Conservation (phyloP, 352 stramenopile species). For the Pythium vanterpoolii region DNA sequence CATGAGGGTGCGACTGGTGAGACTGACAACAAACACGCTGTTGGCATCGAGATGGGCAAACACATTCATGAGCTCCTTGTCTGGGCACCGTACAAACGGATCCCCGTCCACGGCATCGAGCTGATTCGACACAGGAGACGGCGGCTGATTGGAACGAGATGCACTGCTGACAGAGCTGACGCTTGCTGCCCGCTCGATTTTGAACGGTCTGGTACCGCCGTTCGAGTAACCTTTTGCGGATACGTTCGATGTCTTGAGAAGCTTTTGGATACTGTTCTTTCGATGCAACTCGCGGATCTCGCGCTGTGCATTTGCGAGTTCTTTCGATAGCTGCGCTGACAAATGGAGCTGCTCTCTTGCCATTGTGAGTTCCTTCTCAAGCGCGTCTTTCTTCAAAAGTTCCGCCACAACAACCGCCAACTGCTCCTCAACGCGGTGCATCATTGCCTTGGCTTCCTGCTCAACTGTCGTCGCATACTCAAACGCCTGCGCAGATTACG, state of each 20-base stretch:
- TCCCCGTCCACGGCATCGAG: constrained; percentile 8
- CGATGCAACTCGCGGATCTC: constrained; percentile 73
- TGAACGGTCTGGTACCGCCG: background rate
- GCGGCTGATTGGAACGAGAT: background rate
- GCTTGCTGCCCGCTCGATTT: constrained; percentile 4
- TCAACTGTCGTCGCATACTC: constrained; percentile 51
- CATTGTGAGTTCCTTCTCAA: constrained; percentile 60
- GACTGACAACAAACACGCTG: constrained; percentile 66
- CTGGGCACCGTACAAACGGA: constrained; percentile 33
- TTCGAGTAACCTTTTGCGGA: constrained; percentile 8
- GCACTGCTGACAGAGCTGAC: background rate
- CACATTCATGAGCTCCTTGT: constrained; percentile 59
- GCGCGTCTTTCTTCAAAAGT: constrained; percentile 64
- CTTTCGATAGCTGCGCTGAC: constrained; percentile 52
- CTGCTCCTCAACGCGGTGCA: constrained; percentile 45
- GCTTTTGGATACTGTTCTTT: constrained; percentile 62
- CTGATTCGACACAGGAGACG: constrained; percentile 1
- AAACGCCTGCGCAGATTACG: constrained; percentile 38
- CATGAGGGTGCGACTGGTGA: constrained; percentile 52
- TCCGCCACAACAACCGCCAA: constrained; percentile 50
- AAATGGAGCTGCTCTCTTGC: constrained; percentile 56
- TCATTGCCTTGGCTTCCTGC: constrained; percentile 38
- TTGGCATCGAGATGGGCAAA: constrained; percentile 72
- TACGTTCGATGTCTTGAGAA: constrained; percentile 36
- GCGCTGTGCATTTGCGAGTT: constrained; percentile 62